These are phyloP conservation scores for Xylariomycetidae sp. DNA, from an alignment of 2,329 filamentous ascomycete genomes.

Conservation along the genomic window DNA sequence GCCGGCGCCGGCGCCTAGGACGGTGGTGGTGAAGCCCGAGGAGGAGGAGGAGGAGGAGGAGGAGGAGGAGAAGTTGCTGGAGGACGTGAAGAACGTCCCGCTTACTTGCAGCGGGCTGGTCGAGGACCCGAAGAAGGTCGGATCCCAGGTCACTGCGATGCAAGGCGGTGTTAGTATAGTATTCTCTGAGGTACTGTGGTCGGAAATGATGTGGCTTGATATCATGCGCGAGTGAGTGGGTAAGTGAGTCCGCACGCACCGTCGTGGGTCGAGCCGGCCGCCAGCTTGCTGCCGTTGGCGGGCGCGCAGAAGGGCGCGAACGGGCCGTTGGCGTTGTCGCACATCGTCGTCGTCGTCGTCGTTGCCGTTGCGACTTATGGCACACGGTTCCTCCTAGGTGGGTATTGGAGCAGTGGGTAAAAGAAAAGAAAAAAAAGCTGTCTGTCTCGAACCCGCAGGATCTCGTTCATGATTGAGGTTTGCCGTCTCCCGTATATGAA, in stretches of 20 bases:
- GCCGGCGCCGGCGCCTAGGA: not conserved
- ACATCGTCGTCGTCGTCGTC: too few relatives aligned
- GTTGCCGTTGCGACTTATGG: too few relatives aligned
- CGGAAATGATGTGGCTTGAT: too few relatives aligned
- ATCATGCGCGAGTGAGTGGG: too few relatives aligned
- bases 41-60: not conserved
- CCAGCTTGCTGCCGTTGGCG: not conserved
- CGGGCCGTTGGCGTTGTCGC: not conserved
- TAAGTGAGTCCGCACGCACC: slow-evolving; percentile 1
- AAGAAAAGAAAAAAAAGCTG: too few relatives aligned
- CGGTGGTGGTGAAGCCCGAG: not conserved
- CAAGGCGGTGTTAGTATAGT: not conserved
- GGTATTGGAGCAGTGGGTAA: too few relatives aligned
- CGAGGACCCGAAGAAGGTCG: not conserved
- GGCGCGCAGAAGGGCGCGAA: slow-evolving; percentile 2
- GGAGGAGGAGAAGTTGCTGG: not conserved
- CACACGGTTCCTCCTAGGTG: too few relatives aligned
- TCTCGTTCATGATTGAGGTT: too few relatives aligned
- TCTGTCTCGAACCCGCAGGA: too few relatives aligned
- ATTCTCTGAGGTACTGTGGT: not conserved
- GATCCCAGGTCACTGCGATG: slow-evolving; percentile 2
- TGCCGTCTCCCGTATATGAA: too few relatives aligned
- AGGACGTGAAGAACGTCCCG: not conserved
- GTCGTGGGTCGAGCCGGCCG: not conserved
- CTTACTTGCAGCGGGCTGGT: not conserved